Percentiles rank a stretch among this genome's conserved stretches.
phyloP scores from a whole-genome alignment of 176 grass and related monocot species.

The Thinopyrum elongatum region DNA sequence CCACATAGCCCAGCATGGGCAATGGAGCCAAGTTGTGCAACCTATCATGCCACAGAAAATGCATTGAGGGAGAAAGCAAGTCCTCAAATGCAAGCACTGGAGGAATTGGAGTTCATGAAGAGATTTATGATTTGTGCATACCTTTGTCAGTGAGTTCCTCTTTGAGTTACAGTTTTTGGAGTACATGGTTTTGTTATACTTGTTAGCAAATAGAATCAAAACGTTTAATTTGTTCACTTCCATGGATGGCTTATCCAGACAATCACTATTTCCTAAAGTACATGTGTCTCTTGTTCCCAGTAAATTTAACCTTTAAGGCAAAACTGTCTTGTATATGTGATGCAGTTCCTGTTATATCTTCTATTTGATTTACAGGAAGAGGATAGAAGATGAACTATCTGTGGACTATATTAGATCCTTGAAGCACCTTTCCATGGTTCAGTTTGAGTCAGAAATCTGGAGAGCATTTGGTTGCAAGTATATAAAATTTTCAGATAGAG shows the following conservation, averaged over 20 bases:
- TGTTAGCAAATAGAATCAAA: neutral
- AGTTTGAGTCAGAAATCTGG: slow-evolving; percentile 61
- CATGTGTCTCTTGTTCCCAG: neutral
- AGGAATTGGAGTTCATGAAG: slow-evolving; percentile 49
- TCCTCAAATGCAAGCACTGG: slow-evolving; percentile 55
- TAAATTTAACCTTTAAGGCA: slow-evolving; percentile 6
- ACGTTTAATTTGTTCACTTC: neutral
- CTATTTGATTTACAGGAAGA: slow-evolving; percentile 42
- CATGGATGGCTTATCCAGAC: neutral
- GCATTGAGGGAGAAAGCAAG: slow-evolving; percentile 15
- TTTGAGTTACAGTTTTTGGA: neutral
- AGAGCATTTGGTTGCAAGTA: slow-evolving; percentile 22
- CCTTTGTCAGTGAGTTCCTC: slow-evolving; percentile 34
- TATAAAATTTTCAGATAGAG: slow-evolving; percentile 42
- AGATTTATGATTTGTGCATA: slow-evolving; percentile 23
- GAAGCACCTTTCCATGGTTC: slow-evolving; percentile 33
- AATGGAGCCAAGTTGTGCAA: neutral
- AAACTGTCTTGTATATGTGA: neutral
- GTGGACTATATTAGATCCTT: slow-evolving; percentile 43
- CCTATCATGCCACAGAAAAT: neutral
- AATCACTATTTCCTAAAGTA: neutral
- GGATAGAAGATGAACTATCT: slow-evolving; percentile 48
- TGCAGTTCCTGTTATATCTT: slow-evolving; percentile 2
- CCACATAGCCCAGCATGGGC: neutral
- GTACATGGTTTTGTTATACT: neutral